Percentiles rank a stretch among this genome's conserved stretches.
phyloP scores from a whole-genome alignment of 2,329 filamentous ascomycete genomes.

The Dactylellina cionopaga region DNA sequence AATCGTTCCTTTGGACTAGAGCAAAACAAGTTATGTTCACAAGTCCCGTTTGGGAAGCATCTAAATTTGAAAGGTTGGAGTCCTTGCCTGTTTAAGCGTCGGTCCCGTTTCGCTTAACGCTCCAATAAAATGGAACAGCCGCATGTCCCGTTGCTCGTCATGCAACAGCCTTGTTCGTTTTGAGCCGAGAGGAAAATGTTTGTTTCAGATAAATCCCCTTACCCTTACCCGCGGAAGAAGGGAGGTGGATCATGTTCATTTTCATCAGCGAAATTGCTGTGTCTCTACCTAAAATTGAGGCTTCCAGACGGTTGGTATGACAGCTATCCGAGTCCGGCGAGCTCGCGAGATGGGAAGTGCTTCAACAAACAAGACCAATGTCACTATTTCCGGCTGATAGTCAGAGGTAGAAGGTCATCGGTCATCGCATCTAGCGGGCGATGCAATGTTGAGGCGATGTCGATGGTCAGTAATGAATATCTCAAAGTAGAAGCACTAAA shows the following conservation, averaged over 20 bases:
- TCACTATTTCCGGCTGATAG: not conserved
- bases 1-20: not conserved
- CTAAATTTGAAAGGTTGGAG: constrained; percentile 47
- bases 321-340: constrained; percentile 24
- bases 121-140: constrained; percentile 46
- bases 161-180: constrained; percentile 51
- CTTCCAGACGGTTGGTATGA: constrained; percentile 13
- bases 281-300: constrained; percentile 27
- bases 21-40: constrained; percentile 18
- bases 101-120: constrained; percentile 53
- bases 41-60: constrained; percentile 28
- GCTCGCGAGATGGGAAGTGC: constrained; percentile 4
- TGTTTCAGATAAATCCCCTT: constrained; percentile 38
- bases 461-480: not conserved
- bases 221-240: constrained; percentile 15
- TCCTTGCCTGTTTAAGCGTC: constrained; percentile 42
- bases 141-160: constrained; percentile 48
- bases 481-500: too few species aligned
- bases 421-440: constrained; percentile 24
- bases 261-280: constrained; percentile 42
- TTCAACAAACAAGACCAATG: not conserved
- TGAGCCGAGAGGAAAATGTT: constrained; percentile 40
- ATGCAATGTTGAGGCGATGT: constrained; percentile 43
- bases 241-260: constrained; percentile 17
- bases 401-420: constrained; percentile 19